phyloP scores from a whole-genome alignment of 2,329 filamentous ascomycete species.

The Neofusicoccum sp. region DNA sequence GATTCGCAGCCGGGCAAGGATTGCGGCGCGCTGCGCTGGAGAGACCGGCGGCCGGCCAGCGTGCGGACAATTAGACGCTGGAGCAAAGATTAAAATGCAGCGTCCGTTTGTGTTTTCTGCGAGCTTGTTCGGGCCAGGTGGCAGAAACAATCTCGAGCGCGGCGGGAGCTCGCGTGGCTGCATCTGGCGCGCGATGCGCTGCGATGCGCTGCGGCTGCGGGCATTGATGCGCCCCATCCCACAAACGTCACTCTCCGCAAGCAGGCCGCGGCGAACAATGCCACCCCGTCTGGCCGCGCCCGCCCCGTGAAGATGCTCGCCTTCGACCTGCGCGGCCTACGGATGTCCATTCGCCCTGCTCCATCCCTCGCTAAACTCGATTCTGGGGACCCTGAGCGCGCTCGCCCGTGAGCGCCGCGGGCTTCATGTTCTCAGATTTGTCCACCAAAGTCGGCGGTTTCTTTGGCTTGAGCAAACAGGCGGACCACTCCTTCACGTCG shows the following conservation, averaged over 20 bases:
- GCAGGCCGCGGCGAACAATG: conserved; percentile 1
- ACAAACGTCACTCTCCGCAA: conserved; percentile 14
- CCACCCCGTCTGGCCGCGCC: conserved; percentile 3
- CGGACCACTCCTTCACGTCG: neutral
- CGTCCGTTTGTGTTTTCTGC: no score
- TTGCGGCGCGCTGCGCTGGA: neutral
- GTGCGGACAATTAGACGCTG: neutral
- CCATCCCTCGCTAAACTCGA: neutral
- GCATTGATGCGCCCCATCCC: conserved; percentile 6
- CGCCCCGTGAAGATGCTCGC: neutral
- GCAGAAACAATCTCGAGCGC: neutral
- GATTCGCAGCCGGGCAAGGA: conserved; percentile 7
- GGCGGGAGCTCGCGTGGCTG: neutral
- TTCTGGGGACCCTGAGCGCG: neutral
- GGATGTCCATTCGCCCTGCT: neutral
- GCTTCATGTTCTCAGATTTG: neutral
- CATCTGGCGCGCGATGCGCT: neutral
- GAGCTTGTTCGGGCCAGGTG: neutral
- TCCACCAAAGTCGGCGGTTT: neutral
- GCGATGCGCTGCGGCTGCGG: neutral
- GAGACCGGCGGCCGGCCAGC: neutral
- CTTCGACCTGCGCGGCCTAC: neutral
- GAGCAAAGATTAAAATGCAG: neutral
- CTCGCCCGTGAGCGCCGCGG: neutral
- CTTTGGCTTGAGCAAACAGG: neutral